These are phyloP conservation scores for Boeremia exigua DNA, from an alignment of 2,329 filamentous ascomycete genomes.

Conservation along the genomic window DNA sequence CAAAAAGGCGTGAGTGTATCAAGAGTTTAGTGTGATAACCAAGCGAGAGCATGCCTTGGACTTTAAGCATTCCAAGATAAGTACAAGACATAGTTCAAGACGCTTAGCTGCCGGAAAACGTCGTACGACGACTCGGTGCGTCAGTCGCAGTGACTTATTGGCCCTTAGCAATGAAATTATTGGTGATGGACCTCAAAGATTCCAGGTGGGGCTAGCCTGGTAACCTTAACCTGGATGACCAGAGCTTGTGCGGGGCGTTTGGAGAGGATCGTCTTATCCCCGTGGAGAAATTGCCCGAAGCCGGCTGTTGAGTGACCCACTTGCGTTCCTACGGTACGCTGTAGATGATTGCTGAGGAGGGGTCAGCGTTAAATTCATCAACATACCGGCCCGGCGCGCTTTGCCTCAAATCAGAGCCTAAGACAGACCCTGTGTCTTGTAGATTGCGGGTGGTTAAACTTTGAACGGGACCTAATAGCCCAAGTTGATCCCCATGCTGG, in stretches of 20 bases:
- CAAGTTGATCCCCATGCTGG: too few relatives aligned
- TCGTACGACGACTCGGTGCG: background rate
- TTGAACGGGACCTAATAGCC: too few relatives aligned
- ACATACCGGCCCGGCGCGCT: too few relatives aligned
- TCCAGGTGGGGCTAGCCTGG: background rate
- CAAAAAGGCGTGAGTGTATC: too few relatives aligned
- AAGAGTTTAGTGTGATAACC: background rate
- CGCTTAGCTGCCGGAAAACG: background rate
- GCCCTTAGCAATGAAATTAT: too few relatives aligned
- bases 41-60: background rate
- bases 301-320: background rate
- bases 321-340: background rate
- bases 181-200: background rate
- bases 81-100: background rate
- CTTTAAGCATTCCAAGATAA: slow-evolving; percentile 8
- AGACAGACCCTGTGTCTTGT: too few relatives aligned
- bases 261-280: background rate
- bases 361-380: too few relatives aligned
- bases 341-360: background rate
- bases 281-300: slow-evolving; percentile 6
- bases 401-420: too few relatives aligned
- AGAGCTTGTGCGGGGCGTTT: slow-evolving; percentile 11
- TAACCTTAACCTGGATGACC: background rate
- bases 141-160: slow-evolving; percentile 2
- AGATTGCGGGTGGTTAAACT: too few relatives aligned